phyloP scores from a whole-genome alignment of 257 asterid species.

The Penstemon barbatus region DNA sequence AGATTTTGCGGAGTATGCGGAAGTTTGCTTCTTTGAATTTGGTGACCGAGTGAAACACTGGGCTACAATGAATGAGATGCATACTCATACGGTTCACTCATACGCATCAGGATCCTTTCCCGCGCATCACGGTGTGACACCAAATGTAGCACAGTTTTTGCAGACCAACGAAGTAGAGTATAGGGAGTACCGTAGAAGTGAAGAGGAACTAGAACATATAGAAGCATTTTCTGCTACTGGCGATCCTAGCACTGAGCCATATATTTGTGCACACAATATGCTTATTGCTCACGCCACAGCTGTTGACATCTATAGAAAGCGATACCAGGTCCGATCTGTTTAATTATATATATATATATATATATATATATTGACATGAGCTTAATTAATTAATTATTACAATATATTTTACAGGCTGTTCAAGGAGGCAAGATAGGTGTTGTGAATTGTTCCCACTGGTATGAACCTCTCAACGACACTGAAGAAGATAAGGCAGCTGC shows the following conservation, averaged over 20 bases:
- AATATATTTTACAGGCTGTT: constrained; percentile 4
- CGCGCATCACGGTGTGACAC: constrained; percentile 32
- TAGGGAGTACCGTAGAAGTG: background rate
- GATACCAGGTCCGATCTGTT: background rate
- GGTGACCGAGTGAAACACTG: constrained; percentile 50
- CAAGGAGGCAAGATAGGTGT: constrained; percentile 33
- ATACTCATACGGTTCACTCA: constrained; percentile 18
- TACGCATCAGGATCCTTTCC: constrained; percentile 31
- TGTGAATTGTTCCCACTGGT: constrained; percentile 15
- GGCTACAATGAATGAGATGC: constrained; percentile 45
- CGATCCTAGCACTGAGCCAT: constrained; percentile 40
- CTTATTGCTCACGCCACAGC: constrained; percentile 37
- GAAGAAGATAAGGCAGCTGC: constrained; percentile 15
- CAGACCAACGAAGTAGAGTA: background rate
- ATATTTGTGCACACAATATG: constrained; percentile 36
- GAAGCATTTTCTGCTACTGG: background rate
- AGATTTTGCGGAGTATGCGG: constrained; percentile 42
- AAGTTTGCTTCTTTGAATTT: constrained; percentile 46
- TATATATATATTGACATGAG: too few relatives aligned
- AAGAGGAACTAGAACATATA: background rate
- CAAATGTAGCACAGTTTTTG: background rate
- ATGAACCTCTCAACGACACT: background rate
- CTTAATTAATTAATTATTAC: too few relatives aligned
- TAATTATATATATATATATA: too few relatives aligned
- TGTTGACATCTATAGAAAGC: background rate